A percentile compares a stretch with the other conserved stretches of the same genome.
These are phyloP conservation scores for Nannizziopsis arthrosporioides DNA, from an alignment of 2,329 filamentous ascomycete species.

Conservation along the genomic window DNA sequence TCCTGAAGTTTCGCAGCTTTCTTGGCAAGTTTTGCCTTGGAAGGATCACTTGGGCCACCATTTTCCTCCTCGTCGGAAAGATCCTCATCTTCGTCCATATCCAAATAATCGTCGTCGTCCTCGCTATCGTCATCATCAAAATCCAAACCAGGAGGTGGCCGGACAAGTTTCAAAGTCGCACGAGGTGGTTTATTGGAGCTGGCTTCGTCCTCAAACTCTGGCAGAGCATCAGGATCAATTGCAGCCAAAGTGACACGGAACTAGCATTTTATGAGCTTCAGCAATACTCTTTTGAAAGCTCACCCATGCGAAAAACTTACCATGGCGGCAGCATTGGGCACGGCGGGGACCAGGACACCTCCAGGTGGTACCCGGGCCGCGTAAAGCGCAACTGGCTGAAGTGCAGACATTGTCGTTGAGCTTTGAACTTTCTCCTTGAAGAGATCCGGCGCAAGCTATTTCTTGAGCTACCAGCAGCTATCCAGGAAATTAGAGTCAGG, in stretches of 20 bases:
- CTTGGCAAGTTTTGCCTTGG: slow-evolving; percentile 78
- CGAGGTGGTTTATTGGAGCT: slow-evolving; percentile 54
- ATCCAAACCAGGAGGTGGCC: slow-evolving; percentile 50
- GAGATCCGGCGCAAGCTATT: not conserved
- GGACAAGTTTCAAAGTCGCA: slow-evolving; percentile 84
- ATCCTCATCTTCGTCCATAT: slow-evolving; percentile 41
- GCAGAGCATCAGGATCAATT: slow-evolving; percentile 73
- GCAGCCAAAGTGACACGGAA: slow-evolving; percentile 98
- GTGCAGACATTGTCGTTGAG: slow-evolving; percentile 32
- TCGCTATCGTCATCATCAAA: slow-evolving; percentile 47
- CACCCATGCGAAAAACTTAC: slow-evolving; percentile 44
- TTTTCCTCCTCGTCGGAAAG: slow-evolving; percentile 64
- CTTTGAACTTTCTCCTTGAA: not conserved
- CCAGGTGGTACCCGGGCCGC: slow-evolving; percentile 82
- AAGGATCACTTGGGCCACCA: slow-evolving; percentile 80
- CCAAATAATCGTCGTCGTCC: slow-evolving; percentile 53
- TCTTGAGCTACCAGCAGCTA: not conserved
- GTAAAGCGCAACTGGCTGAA: slow-evolving; percentile 65
- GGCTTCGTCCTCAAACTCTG: slow-evolving; percentile 52
- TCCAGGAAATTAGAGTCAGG: not conserved
- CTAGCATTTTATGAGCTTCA: slow-evolving; percentile 36
- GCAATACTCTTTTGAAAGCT: not conserved
- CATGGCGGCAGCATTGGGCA: slow-evolving; percentile 67
- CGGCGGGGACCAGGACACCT: slow-evolving; percentile 68
- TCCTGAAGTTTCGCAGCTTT: slow-evolving; percentile 66